A percentile compares a stretch with the other conserved stretches of the same genome.
These are phyloP conservation scores for Vicia villosa DNA, from an alignment of 306 rosid genomes.

Conservation along the genomic window DNA sequence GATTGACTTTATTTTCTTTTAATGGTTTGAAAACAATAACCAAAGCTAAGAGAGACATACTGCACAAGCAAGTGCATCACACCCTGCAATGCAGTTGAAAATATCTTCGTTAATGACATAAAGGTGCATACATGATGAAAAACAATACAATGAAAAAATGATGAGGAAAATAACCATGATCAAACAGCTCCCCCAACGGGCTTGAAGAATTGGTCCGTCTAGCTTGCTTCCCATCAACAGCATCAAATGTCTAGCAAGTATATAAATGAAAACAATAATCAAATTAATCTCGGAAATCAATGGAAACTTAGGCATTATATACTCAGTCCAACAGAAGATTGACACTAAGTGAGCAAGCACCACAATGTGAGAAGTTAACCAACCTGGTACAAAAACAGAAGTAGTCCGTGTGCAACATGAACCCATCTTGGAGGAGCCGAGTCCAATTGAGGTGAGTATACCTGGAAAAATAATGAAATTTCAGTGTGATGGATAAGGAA, in stretches of 20 bases:
- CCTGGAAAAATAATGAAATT: conserved; percentile 47
- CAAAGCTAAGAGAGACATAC: conserved; percentile 53
- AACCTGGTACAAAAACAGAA: conserved; percentile 96
- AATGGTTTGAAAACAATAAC: conserved; percentile 30
- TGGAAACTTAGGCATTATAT: conserved; percentile 1
- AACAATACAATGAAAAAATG: conserved; percentile 5
- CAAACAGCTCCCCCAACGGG: conserved; percentile 96
- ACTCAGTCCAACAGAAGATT: neutral
- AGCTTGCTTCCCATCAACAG: conserved; percentile 99
- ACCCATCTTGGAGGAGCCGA: conserved; percentile 98
- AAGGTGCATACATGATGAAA: neutral
- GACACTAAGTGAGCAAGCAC: neutral
- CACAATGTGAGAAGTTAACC: conserved; percentile 2
- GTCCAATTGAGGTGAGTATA: conserved; percentile 86
- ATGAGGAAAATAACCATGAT: conserved; percentile 68
- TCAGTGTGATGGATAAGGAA: conserved; percentile 2
- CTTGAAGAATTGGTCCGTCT: conserved; percentile 94
- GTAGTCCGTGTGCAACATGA: conserved; percentile 85
- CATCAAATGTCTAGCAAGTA: conserved; percentile 83
- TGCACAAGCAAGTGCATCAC: conserved; percentile 98
- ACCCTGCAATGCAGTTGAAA: conserved; percentile 70
- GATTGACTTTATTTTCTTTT: conserved; percentile 37
- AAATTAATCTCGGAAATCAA: neutral
- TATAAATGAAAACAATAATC: neutral
- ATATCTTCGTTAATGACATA: conserved; percentile 38